Evolutionary conservation across 2,329 filamentous ascomycete species (phyloP).

Genomic region (Neofusicoccum umdonicola): DNA sequence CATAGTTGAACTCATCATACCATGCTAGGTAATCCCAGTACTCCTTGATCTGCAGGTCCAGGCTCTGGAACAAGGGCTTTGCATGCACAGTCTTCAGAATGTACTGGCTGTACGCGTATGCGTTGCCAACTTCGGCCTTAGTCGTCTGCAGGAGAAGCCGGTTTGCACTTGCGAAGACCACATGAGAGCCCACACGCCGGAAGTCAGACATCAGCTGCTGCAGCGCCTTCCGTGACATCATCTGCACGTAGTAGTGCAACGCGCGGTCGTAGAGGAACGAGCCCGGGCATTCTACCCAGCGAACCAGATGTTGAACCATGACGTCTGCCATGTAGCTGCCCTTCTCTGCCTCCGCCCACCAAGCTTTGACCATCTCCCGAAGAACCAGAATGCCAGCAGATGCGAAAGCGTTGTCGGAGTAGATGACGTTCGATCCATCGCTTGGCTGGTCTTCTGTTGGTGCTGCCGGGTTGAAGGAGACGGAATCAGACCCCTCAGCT

Average conservation of each 20-base stretch:
- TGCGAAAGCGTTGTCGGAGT: slow-evolving; percentile 89
- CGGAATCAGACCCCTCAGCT: slow-evolving; percentile 82
- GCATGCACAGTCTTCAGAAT: slow-evolving; percentile 96
- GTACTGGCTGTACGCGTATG: slow-evolving; percentile 95
- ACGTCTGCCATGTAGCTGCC: slow-evolving; percentile 94
- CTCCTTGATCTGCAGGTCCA: slow-evolving; percentile 95
- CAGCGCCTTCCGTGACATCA: slow-evolving; percentile 97
- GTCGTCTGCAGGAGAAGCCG: slow-evolving; percentile 90
- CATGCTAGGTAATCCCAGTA: slow-evolving; percentile 99
- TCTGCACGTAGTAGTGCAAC: slow-evolving; percentile 94
- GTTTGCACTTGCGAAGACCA: slow-evolving; percentile 91
- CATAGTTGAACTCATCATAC: slow-evolving; percentile 99
- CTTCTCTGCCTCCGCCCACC: slow-evolving; percentile 93
- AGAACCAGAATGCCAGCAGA: slow-evolving; percentile 86
- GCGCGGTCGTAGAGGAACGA: slow-evolving; percentile 95
- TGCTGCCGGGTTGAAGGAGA: slow-evolving; percentile 77
- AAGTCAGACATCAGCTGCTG: slow-evolving; percentile 98
- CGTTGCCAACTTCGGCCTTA: slow-evolving; percentile 94
- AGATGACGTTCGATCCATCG: slow-evolving; percentile 67
- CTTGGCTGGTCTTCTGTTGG: slow-evolving; percentile 58
- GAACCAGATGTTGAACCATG: slow-evolving; percentile 93
- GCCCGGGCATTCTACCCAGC: slow-evolving; percentile 92
- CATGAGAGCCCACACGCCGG: slow-evolving; percentile 86
- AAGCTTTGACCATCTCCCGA: slow-evolving; percentile 96
- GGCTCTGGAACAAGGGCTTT: slow-evolving; percentile 93